A percentile compares a stretch with the other conserved stretches of the same genome.
phyloP scores from a whole-genome alignment of 495 filamentous ascomycete species.

The Achaetomiella virescens region DNA sequence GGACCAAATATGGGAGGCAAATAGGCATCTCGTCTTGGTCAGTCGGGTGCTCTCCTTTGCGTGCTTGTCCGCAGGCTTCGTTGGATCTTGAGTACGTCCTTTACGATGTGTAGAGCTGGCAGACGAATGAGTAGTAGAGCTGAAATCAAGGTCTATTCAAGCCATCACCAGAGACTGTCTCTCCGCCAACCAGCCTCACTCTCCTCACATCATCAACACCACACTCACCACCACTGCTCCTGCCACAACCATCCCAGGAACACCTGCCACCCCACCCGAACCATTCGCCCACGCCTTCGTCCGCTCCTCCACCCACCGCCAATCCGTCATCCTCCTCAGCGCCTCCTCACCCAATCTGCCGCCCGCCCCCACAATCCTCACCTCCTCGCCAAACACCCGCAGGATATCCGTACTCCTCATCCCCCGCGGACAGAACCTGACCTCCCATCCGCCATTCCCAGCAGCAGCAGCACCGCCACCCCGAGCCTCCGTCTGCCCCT shows the following conservation, averaged over 20 bases:
- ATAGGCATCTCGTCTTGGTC: too few species aligned
- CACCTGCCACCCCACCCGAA: not conserved
- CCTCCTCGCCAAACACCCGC: constrained; percentile 39
- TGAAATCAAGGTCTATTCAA: not conserved
- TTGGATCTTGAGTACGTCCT: too few species aligned
- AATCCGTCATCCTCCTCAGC: constrained; percentile 17
- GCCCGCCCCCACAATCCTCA: constrained; percentile 29
- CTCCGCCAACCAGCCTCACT: not conserved
- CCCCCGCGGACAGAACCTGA: constrained; percentile 69
- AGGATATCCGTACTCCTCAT: constrained; percentile 61
- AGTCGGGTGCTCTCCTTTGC: too few species aligned
- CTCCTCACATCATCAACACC: not conserved
- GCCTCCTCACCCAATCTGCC: constrained; percentile 9
- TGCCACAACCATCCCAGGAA: not conserved
- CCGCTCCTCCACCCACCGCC: constrained; percentile 21
- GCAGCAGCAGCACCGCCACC: not conserved
- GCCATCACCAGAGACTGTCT: not conserved
- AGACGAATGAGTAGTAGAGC: not conserved
- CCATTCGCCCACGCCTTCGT: not conserved
- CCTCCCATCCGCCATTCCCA: constrained; percentile 54
- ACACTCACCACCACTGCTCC: not conserved
- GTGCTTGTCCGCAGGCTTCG: too few species aligned
- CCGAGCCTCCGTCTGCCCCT: not conserved
- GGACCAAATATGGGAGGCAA: too few species aligned
- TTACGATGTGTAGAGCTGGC: too few species aligned